Percentiles rank a stretch among this genome's conserved stretches.
Conservation (phyloP, 2,329 filamentous ascomycete species). For the Plenodomus biglobosus region DNA sequence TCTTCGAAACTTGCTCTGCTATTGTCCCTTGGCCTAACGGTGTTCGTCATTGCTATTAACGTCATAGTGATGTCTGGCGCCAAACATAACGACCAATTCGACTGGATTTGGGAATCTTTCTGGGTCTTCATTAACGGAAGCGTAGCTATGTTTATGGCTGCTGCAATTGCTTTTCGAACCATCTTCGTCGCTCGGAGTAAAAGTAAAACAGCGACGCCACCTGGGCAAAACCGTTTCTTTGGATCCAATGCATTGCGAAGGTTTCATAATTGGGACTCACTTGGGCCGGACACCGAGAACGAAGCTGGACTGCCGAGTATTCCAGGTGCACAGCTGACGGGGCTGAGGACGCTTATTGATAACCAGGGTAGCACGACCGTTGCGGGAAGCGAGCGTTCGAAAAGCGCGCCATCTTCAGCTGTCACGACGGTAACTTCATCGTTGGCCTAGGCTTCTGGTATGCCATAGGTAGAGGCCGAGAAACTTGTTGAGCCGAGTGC, state of each 20-base stretch:
- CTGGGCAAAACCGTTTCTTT: background rate
- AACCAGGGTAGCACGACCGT: background rate
- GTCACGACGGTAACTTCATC: background rate
- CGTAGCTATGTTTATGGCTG: conserved; percentile 4
- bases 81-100: conserved; percentile 2
- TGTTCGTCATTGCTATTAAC: conserved; percentile 5
- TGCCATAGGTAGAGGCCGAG: too few relatives aligned
- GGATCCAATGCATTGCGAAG: background rate
- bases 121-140: conserved; percentile 1
- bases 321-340: conserved; percentile 1
- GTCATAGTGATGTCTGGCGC: conserved; percentile 2
- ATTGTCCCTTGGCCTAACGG: conserved; percentile 3
- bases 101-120: conserved; percentile 7
- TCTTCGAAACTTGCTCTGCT: conserved; percentile 5
- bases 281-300: background rate
- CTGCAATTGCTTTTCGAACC: conserved; percentile 6
- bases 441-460: too few relatives aligned
- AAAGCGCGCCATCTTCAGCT: background rate
- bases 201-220: background rate
- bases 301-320: background rate
- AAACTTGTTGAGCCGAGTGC: too few relatives aligned
- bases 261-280: background rate
- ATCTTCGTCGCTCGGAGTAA: conserved; percentile 5
- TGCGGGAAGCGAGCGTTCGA: background rate
- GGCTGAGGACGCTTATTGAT: conserved; percentile 3